Evolutionary conservation across 2,329 filamentous ascomycete species (phyloP), one percentile per base, ranked within the genome.

Genomic region (Trichoderma aggressivum): DNA sequence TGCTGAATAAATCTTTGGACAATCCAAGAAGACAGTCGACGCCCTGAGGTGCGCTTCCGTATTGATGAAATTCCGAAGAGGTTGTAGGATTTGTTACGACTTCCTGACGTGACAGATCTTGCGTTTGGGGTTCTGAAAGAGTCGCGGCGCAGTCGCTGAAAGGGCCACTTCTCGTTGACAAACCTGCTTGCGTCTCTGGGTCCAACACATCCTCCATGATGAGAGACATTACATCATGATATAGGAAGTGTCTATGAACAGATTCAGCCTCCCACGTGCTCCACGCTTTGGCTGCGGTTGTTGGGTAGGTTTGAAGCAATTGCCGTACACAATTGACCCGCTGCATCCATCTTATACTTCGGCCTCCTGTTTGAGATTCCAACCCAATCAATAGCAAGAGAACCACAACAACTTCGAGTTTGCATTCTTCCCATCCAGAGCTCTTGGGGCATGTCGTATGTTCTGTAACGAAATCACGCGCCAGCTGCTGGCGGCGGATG

Each of bases 341-440:
- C n/a, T 66, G 63, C 50, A 66, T 66, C 63, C 63, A 66, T 43
- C 63, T 39, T 16, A 66, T n/a, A 28, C 63, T 56, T 18, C 32
- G 47, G 24, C 32, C 63, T 30, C 47, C 63, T 7, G 30, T 28
- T 21, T 66, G 50, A 4, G 47, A 26, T 34, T 56, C 50, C 11
- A 66, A 11, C 10, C 63, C 63, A 39, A 66, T 66, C 30, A 56
- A 21, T 3, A 66, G 50, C 47, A 66, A 30, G 30, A 66, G 63
- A 3, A 56, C 50, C 5, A 64, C 61, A 34, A 53, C n/a, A 53
- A 53, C 43, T 18, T 64, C 61, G 1, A 64, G 61, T 8, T 53
- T 64, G 43, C n/a, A 34, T 7, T 64, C 61, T 53, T 14, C 43
- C n/a, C 7, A 50, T 3, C 16, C 61, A 10, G 61, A 34, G 39